Conservation (phyloP, 2,329 filamentous ascomycete genomes). For the Trichoderma asperellum region DNA sequence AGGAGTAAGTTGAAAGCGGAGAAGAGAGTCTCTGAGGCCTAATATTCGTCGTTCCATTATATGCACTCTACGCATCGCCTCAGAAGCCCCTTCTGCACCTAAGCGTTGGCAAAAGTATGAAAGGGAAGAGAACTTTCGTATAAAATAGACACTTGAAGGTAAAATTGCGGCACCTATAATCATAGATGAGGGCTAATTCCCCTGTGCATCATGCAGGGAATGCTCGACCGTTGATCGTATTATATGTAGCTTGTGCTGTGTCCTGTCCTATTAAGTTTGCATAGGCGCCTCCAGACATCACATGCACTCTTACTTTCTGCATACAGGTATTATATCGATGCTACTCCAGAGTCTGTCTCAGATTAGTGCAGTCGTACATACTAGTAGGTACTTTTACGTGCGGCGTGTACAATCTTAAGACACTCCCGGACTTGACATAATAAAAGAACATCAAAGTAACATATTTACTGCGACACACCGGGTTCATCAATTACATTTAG, state of each 20-base stretch:
- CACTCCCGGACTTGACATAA: neutral
- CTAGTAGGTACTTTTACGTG: no score
- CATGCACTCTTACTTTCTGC: neutral
- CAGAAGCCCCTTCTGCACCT: neutral
- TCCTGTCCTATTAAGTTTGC: neutral
- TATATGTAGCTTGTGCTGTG: neutral
- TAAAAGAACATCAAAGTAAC: neutral
- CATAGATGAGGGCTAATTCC: neutral
- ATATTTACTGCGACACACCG: neutral
- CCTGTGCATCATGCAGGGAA: neutral
- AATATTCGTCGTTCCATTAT: neutral
- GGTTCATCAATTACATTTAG: neutral
- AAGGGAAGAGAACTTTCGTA: neutral
- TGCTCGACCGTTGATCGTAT: neutral
- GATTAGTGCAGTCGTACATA: neutral
- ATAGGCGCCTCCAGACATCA: neutral
- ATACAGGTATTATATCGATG: neutral
- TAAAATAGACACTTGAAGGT: no score
- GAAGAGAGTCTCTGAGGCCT: neutral
- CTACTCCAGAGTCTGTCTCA: neutral
- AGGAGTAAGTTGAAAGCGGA: neutral
- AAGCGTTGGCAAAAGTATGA: neutral
- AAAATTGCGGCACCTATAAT: neutral
- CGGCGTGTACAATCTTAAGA: neutral
- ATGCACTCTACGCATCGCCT: neutral